These are phyloP conservation scores for Aspergillus oerlinghausenensis DNA, from an alignment of 2,329 filamentous ascomycete species.

Conservation along the genomic window DNA sequence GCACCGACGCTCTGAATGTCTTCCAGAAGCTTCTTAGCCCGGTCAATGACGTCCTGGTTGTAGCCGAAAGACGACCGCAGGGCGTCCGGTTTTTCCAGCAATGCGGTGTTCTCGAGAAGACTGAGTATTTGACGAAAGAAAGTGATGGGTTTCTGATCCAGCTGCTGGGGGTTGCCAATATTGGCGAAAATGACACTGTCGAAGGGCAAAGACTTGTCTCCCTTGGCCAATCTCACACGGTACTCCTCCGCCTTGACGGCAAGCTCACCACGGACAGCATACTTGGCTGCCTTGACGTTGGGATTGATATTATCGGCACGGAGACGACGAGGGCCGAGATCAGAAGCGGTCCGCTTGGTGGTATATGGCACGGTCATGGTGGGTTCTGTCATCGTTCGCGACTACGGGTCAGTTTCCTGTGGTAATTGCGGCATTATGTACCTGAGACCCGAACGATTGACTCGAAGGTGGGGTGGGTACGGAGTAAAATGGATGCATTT, in stretches of 20 bases:
- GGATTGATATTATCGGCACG: slow-evolving; percentile 88
- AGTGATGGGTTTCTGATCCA: slow-evolving; percentile 98
- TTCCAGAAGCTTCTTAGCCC: slow-evolving; percentile 74
- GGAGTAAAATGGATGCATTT: not conserved
- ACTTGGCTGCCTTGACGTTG: slow-evolving; percentile 79
- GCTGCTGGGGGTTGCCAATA: slow-evolving; percentile 97
- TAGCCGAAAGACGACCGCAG: slow-evolving; percentile 74
- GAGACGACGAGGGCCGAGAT: slow-evolving; percentile 49
- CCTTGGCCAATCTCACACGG: slow-evolving; percentile 62
- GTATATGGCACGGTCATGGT: slow-evolving; percentile 23
- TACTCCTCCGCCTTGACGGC: slow-evolving; percentile 91
- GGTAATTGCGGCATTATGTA: not conserved
- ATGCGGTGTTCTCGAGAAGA: slow-evolving; percentile 79
- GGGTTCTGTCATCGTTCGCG: slow-evolving; percentile 18
- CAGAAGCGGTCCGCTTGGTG: slow-evolving; percentile 42
- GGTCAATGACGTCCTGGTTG: slow-evolving; percentile 80
- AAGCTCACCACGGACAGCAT: slow-evolving; percentile 93
- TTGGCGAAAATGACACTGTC: slow-evolving; percentile 91
- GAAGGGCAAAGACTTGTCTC: slow-evolving; percentile 66
- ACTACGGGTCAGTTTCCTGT: slow-evolving; percentile 4
- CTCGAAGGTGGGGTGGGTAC: not conserved
- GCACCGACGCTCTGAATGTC: slow-evolving; percentile 88
- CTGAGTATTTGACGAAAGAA: slow-evolving; percentile 98
- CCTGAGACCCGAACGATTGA: not conserved
- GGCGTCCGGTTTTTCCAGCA: slow-evolving; percentile 80